Percentiles rank a stretch among this genome's conserved stretches.
These are phyloP conservation scores for Globisporangium solare DNA, from an alignment of 352 stramenopile species.

Conservation along the genomic window DNA sequence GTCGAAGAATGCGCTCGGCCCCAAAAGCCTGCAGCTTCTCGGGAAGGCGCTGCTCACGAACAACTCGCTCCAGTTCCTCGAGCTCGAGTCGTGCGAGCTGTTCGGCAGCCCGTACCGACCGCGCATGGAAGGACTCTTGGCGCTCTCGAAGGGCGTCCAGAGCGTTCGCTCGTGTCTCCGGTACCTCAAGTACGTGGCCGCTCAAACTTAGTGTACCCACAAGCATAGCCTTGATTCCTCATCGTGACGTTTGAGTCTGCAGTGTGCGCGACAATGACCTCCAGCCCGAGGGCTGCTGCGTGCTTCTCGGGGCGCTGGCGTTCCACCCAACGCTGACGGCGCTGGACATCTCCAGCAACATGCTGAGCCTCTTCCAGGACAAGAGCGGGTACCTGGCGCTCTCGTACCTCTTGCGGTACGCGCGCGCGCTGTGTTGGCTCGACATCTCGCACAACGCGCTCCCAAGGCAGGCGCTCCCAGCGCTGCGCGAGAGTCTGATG, in stretches of 20 bases:
- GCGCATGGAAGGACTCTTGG: slow-evolving; percentile 36
- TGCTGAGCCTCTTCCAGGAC: slow-evolving; percentile 49
- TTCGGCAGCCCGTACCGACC: slow-evolving; percentile 48
- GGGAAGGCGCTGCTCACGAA: slow-evolving; percentile 59
- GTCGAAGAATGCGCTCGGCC: slow-evolving; percentile 41
- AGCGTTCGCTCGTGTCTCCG: slow-evolving; percentile 43
- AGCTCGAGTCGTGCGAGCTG: slow-evolving; percentile 48
- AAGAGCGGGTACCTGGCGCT: slow-evolving; percentile 47
- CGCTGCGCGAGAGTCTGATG: slow-evolving; percentile 21
- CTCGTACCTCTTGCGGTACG: slow-evolving; percentile 47
- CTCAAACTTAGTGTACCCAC: too few relatives aligned
- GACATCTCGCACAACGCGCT: slow-evolving; percentile 35
- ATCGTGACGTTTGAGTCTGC: neutral
- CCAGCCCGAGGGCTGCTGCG: slow-evolving; percentile 48
- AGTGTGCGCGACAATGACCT: slow-evolving; percentile 53
- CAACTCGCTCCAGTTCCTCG: slow-evolving; percentile 53
- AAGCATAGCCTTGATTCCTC: too few relatives aligned
- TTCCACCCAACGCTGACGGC: slow-evolving; percentile 53
- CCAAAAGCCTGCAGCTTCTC: slow-evolving; percentile 30
- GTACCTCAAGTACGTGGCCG: slow-evolving; percentile 37
- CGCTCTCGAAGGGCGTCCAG: slow-evolving; percentile 56
- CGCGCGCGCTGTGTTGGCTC: slow-evolving; percentile 43
- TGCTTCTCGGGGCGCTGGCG: slow-evolving; percentile 39
- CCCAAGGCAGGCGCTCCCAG: slow-evolving; percentile 8
- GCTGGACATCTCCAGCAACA: slow-evolving; percentile 54